Conservation (phyloP, 805 yeast species). For the Limtongozyma cylindracea region DNA sequence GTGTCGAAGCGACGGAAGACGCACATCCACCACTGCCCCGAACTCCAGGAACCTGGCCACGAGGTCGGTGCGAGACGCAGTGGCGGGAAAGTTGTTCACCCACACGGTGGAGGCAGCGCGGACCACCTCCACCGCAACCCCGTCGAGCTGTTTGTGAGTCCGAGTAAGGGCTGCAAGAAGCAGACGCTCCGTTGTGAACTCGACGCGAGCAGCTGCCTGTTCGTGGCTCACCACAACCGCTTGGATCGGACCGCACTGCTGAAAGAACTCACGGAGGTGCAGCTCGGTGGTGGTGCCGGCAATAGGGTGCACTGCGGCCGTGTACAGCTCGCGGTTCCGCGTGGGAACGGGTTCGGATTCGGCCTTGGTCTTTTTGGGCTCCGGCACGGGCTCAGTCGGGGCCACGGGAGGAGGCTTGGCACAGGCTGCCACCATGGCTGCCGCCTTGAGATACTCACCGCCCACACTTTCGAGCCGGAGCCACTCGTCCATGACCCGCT, state of each 20-base stretch:
- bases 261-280: constrained; percentile 17
- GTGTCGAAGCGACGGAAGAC: constrained; percentile 38
- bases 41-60: constrained; percentile 10
- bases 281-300: constrained; percentile 4
- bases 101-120: constrained; percentile 31
- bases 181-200: constrained; percentile 20
- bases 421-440: constrained; percentile 1
- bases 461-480: constrained; percentile 9
- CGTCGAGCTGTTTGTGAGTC: constrained; percentile 20
- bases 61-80: constrained; percentile 13
- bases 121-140: constrained; percentile 16
- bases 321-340: background rate
- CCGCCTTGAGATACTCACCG: constrained; percentile 7
- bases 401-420: background rate
- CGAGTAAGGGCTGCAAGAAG: constrained; percentile 36
- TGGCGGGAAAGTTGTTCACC: constrained; percentile 54
- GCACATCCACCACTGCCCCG: constrained; percentile 19
- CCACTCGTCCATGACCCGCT: constrained; percentile 19
- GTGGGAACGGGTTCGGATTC: background rate
- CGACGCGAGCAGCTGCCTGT: constrained; percentile 24
- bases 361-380: background rate
- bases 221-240: constrained; percentile 6
- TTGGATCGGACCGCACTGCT: constrained; percentile 32
- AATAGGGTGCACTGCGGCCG: background rate
- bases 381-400: background rate